Conservation (phyloP, 176 grass and related monocot genomes). For the Leersia perrieri region DNA sequence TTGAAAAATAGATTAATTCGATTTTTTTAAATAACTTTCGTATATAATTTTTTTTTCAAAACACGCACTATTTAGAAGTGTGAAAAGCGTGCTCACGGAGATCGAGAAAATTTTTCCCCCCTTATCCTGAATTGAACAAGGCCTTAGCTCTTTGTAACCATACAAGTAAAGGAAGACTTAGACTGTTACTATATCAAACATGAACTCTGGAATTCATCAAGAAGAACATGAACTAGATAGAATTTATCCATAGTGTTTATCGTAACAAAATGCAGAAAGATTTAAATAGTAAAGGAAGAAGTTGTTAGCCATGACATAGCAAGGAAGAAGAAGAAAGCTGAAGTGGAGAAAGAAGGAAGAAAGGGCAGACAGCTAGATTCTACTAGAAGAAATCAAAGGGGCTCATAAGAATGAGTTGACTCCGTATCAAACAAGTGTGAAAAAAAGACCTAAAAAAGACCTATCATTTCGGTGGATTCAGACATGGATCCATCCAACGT, state of each 20-base stretch:
- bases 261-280: not conserved
- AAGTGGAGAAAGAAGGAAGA: not conserved
- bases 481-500: slow-evolving; percentile 2
- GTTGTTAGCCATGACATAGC: not conserved
- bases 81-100: too few relatives aligned
- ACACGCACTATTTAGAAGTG: too few relatives aligned
- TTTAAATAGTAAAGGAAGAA: not conserved
- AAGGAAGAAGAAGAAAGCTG: not conserved
- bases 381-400: not conserved
- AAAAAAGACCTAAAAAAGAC: not conserved
- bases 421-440: not conserved
- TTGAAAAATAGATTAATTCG: too few relatives aligned
- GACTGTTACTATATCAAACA: not conserved
- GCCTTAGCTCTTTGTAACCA: not conserved
- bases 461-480: not conserved
- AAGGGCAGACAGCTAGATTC: not conserved
- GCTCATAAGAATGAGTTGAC: not conserved
- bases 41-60: too few relatives aligned
- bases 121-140: too few relatives aligned
- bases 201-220: too few relatives aligned
- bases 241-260: too few relatives aligned
- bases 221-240: too few relatives aligned
- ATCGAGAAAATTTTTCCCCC: too few relatives aligned
- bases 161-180: not conserved
- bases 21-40: too few relatives aligned